Evolutionary conservation across 1,284 basidiomycete species (phyloP), one percentile per base, ranked within the genome.

Genomic region (Amylostereum areolatum): DNA sequence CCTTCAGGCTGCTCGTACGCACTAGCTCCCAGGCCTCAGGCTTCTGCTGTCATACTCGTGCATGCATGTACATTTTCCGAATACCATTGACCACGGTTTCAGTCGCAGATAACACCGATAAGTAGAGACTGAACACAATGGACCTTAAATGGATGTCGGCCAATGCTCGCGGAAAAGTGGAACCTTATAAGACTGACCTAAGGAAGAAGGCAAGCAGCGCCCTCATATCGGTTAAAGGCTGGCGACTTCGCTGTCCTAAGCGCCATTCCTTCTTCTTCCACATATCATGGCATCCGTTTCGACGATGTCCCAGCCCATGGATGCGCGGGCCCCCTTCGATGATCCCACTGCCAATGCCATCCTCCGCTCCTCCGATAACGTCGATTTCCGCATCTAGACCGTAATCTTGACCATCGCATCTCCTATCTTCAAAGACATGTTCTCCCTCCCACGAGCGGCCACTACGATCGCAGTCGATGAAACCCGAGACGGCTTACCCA

Each of bases 381-480:
- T 52, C 3, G 48, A 55, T 18, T 55, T 55, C 32, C 46, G 41
- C 29, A 45, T 52, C n/a, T 45, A 52, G 47, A 55, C 45, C 32
- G 12, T 34, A 10, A 24, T 54, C 36, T 46, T 54, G 11, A 37
- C 42, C 10, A 39, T 52, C 8, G 53, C 50, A 0, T 56, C 55
- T 12, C 28, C 47, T 18, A 30, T 46, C 29, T 55, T 52, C 43
- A 47, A 51, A 28, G 39, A 49, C 40, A 55, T 50, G 50, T 55
- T 56, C 37, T 35, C n/a, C 34, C n/a, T 35, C 18, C 18, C 18
- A 18, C 18, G 18, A 18, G 1, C 42, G 9, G 9, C 41, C 29
- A 18, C 18, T 18, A 18, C 18, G 18, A 18, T 18, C 18, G 25
- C 39, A 24, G 25, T 34, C 5, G 36, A 47, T 12, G 40, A 9